Conservation (phyloP, 768 basidiomycete genomes). For the Russula foetens region DNA sequence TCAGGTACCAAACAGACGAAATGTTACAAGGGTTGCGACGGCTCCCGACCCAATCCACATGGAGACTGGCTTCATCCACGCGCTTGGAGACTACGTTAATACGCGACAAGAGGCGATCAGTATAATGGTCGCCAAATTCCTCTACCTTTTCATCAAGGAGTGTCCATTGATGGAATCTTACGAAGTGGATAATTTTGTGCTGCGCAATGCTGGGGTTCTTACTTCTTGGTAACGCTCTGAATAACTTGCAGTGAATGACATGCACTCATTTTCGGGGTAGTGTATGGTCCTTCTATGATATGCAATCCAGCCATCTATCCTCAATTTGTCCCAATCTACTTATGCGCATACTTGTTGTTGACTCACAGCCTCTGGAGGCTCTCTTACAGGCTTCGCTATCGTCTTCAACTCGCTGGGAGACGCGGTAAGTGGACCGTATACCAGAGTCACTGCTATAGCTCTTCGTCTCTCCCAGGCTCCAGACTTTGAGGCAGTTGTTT, state of each 20-base stretch:
- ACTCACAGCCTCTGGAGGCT: constrained; percentile 50
- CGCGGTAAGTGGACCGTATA: constrained; percentile 35
- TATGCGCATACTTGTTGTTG: constrained; percentile 52
- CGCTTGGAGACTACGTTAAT: constrained; percentile 43
- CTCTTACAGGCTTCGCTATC: constrained; percentile 38
- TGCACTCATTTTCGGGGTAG: constrained; percentile 29
- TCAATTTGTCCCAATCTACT: constrained; percentile 48
- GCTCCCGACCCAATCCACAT: constrained; percentile 54
- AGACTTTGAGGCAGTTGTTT: constrained; percentile 48
- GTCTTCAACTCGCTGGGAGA: constrained; percentile 36
- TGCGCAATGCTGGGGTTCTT: constrained; percentile 53
- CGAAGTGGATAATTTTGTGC: constrained; percentile 66
- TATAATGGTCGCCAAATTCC: constrained; percentile 51
- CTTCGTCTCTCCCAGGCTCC: constrained; percentile 33
- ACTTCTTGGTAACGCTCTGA: constrained; percentile 44
- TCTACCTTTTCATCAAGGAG: constrained; percentile 50
- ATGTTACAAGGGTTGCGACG: constrained; percentile 33
- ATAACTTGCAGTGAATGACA: neutral
- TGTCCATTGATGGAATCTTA: constrained; percentile 53
- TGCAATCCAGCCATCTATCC: constrained; percentile 49
- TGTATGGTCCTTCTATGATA: constrained; percentile 59
- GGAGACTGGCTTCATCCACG: constrained; percentile 46
- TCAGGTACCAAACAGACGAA: constrained; percentile 35
- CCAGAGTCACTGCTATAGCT: neutral
- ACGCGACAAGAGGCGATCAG: constrained; percentile 42